Percentiles rank a stretch among this genome's conserved stretches.
phyloP scores from a whole-genome alignment of 352 stramenopile species.

The Hyaloperonospora brassicae region DNA sequence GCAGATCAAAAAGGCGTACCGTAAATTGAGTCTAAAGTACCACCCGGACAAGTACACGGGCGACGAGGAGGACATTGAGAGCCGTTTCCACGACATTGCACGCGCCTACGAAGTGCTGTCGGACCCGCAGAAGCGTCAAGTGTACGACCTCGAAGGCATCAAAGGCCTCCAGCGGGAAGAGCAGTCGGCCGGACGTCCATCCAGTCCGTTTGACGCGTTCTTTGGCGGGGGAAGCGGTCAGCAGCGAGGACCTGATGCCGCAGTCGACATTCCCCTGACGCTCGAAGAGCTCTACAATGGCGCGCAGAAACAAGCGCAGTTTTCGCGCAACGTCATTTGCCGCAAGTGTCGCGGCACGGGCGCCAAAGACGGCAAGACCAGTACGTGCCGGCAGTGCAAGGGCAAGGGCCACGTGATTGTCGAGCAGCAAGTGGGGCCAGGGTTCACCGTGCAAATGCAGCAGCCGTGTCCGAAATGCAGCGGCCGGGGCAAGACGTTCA shows the following conservation, averaged over 20 bases:
- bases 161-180: slow-evolving; percentile 77
- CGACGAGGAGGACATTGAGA: slow-evolving; percentile 62
- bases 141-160: slow-evolving; percentile 90
- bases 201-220: slow-evolving; percentile 73
- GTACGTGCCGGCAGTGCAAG: slow-evolving; percentile 62
- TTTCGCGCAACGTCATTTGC: slow-evolving; percentile 73
- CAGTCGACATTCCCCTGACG: slow-evolving; percentile 68
- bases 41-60: slow-evolving; percentile 90
- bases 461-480: slow-evolving; percentile 75
- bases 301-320: slow-evolving; percentile 59
- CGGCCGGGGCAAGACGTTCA: slow-evolving; percentile 91
- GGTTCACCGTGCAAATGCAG: slow-evolving; percentile 88
- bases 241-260: slow-evolving; percentile 61
- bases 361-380: slow-evolving; percentile 78
- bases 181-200: slow-evolving; percentile 35
- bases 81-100: slow-evolving; percentile 87
- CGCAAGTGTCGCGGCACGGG: slow-evolving; percentile 77
- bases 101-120: slow-evolving; percentile 89
- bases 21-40: slow-evolving; percentile 93
- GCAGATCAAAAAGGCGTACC: slow-evolving; percentile 94
- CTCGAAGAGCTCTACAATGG: slow-evolving; percentile 85
- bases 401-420: slow-evolving; percentile 69
- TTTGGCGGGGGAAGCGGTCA: slow-evolving; percentile 71
- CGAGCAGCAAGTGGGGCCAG: slow-evolving; percentile 73
- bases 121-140: slow-evolving; percentile 82